Percentiles rank a stretch among this genome's conserved stretches.
These are phyloP conservation scores for Silene uniflora DNA, from an alignment of 148 eudicot species.

Conservation along the genomic window DNA sequence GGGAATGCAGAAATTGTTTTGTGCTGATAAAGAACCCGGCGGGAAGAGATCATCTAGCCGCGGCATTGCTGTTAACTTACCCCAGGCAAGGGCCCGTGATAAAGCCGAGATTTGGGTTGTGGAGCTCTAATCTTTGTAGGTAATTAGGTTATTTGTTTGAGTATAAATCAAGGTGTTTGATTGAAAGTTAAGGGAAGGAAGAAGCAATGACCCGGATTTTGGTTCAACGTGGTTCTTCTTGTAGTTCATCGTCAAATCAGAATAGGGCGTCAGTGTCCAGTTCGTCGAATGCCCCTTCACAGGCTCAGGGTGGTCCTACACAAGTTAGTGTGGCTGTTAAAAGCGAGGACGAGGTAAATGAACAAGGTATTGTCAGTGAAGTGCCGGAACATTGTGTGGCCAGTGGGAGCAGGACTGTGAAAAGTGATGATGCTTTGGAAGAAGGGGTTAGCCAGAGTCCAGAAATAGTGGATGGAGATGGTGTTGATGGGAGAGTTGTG, in stretches of 20 bases:
- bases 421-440: conserved; percentile 32
- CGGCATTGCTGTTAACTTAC: conserved; percentile 54
- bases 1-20: conserved; percentile 96
- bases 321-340: conserved; percentile 34
- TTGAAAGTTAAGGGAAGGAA: conserved; percentile 10
- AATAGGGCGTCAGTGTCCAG: conserved; percentile 43
- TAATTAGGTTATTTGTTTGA: not conserved
- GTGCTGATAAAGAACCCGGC: conserved; percentile 44
- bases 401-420: conserved; percentile 31
- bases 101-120: conserved; percentile 44
- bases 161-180: not conserved
- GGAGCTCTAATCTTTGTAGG: conserved; percentile 44
- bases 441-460: conserved; percentile 34
- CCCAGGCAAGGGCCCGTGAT: conserved; percentile 81
- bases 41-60: conserved; percentile 56
- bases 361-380: conserved; percentile 46
- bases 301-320: conserved; percentile 28
- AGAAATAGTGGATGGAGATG: conserved; percentile 31
- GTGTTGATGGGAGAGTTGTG: conserved; percentile 32
- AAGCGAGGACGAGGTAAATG: conserved; percentile 47
- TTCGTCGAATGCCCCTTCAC: conserved; percentile 49
- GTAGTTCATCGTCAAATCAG: conserved; percentile 59
- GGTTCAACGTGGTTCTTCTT: conserved; percentile 86
- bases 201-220: conserved; percentile 73
- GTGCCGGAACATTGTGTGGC: conserved; percentile 26